Conservation (phyloP, 1,139 yeast species). For the Arxiozyma bovina region DNA sequence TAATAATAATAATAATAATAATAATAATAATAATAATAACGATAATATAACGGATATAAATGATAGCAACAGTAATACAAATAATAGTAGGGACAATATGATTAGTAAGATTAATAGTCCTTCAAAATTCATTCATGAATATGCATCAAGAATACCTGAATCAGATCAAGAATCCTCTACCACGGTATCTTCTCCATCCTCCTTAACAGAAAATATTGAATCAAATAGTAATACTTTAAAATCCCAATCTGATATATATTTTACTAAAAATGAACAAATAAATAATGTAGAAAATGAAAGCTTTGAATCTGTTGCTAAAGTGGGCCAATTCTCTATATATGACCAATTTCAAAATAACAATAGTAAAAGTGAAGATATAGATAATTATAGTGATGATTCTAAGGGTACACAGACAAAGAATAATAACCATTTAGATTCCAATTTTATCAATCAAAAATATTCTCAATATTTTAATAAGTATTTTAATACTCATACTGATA, state of each 20-base stretch:
- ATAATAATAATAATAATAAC: not conserved
- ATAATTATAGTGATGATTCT: no score
- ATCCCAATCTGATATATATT: not conserved
- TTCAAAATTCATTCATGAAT: slow-evolving; percentile 7
- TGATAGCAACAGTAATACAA: not conserved
- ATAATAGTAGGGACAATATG: not conserved
- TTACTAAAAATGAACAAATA: not conserved
- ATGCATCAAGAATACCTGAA: slow-evolving; percentile 19
- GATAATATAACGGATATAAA: not conserved
- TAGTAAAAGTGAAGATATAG: not conserved
- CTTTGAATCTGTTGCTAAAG: not conserved
- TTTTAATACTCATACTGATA: not conserved
- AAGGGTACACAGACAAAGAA: no score
- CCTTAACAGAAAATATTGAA: not conserved
- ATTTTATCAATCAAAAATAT: not conserved
- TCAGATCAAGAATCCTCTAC: slow-evolving; percentile 26
- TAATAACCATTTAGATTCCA: not conserved
- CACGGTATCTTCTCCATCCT: not conserved
- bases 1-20: not conserved
- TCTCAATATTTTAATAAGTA: not conserved
- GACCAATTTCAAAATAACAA: not conserved
- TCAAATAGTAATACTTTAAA: not conserved
- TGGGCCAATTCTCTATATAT: not conserved
- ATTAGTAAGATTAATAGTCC: not conserved
- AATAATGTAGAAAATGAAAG: not conserved